Evolutionary conservation across 352 stramenopile genomes (phyloP).

Genomic region (Globisporangium orthogonon): DNA sequence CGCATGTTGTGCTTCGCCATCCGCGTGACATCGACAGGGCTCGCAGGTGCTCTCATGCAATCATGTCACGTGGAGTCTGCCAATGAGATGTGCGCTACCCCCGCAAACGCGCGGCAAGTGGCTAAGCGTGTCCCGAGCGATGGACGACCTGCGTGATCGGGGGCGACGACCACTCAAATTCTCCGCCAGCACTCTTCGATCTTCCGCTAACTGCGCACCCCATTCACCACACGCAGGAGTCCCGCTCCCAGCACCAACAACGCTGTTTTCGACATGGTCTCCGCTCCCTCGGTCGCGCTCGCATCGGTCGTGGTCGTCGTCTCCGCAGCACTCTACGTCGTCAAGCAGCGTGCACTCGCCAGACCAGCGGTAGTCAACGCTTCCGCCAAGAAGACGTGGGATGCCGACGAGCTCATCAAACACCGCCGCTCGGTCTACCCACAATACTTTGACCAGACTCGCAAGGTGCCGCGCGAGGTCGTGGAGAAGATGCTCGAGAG

Average conservation of each 20-base stretch:
- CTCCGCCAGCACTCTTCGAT: background rate
- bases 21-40: no score
- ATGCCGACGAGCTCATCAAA: slow-evolving; percentile 63
- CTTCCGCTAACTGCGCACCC: background rate
- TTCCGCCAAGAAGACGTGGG: slow-evolving; percentile 48
- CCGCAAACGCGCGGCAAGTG: no score
- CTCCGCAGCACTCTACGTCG: slow-evolving; percentile 25
- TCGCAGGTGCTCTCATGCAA: no score
- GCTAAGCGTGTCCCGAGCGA: no score
- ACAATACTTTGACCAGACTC: slow-evolving; percentile 51
- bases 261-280: slow-evolving; percentile 11
- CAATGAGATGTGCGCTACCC: no score
- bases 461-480: slow-evolving; percentile 43
- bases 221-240: no score
- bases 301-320: slow-evolving; percentile 28
- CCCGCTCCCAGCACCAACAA: no score
- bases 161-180: no score
- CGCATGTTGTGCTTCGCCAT: no score
- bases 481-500: slow-evolving; percentile 71
- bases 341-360: slow-evolving; percentile 35
- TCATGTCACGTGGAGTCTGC: no score
- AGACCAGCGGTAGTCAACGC: slow-evolving; percentile 43
- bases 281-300: slow-evolving; percentile 17
- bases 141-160: no score
- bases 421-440: slow-evolving; percentile 74